A percentile compares a stretch with the other conserved stretches of the same genome.
Conservation (phyloP, 768 basidiomycete species). For the Glaciozyma martinii region DNA sequence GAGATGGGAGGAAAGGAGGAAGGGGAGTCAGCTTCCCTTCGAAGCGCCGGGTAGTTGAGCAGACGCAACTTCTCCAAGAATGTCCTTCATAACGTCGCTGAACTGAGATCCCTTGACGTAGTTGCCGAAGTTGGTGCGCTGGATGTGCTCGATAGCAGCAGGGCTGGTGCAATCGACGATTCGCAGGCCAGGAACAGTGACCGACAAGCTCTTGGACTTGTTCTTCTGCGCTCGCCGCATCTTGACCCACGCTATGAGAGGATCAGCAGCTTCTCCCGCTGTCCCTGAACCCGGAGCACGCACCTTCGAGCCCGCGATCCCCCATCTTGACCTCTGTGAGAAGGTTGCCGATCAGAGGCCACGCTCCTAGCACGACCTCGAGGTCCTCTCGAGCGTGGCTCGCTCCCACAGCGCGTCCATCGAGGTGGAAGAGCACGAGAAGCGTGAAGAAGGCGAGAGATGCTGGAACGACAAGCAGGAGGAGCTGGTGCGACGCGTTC, state of each 20-base stretch:
- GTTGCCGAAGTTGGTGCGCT: constrained; percentile 15
- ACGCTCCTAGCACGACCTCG: neutral
- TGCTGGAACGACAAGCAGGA: no score
- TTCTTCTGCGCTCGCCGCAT: neutral
- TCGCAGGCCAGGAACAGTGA: constrained; percentile 9
- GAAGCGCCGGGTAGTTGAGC: no score
- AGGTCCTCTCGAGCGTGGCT: constrained; percentile 7
- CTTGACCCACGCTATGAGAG: no score
- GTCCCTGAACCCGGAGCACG: no score
- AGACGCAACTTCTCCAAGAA: neutral
- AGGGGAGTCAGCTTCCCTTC: no score
- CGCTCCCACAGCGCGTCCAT: constrained; percentile 13
- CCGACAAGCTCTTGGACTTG: neutral
- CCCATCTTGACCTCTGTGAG: constrained; percentile 1
- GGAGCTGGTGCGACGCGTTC: no score
- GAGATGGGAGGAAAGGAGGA: no score
- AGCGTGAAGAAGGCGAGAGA: no score
- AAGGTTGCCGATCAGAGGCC: neutral
- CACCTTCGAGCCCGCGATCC: neutral
- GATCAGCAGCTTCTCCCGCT: no score
- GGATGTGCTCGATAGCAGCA: constrained; percentile 21
- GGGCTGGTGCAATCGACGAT: neutral
- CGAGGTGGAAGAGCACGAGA: neutral
- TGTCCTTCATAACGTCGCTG: neutral
- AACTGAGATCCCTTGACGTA: constrained; percentile 16